Base-by-base conservation (phyloP, 2,329 filamentous ascomycete genomes). In the Dothistroma pini region DNA sequence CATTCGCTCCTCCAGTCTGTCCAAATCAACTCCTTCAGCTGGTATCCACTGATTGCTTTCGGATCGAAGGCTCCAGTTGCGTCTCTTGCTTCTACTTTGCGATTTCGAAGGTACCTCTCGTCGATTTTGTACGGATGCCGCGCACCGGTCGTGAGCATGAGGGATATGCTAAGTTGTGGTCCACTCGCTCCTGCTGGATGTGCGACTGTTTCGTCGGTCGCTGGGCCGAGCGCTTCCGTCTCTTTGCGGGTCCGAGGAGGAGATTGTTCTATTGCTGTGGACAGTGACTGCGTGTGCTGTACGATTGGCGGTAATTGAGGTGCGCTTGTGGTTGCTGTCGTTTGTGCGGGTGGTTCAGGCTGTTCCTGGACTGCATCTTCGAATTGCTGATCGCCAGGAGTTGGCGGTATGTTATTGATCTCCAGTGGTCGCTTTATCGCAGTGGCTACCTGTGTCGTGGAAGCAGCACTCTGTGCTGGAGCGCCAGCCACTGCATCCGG, bases 51-150 rank as follows among this genome's bases (percentile, higher is more conserved):
- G 77, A 97, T 91, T 72, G 88, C 90, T 73, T 91, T 93, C 0
- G 92, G 92, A 72, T 97, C 91, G 49, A 75, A 74, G 63, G 77
- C 81, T 34, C 86, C 86, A 61, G 83, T 81, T 10, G 81, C 84
- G 34, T 88, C 87, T 21, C 91, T 88, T 1, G 95, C 89, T 53
- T 84, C 84, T 57, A 96, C 90, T 68, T 89, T 90, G 62, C 91
- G 86, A 76, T 93, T 92, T 57, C 83, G 82, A 58, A 97, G 80
- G 71, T 97, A 97, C 72, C 86, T 90, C 71, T 90, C 89, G 75
- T 96, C 90, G 67, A 97, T 89, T 73, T 88, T 91, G 77, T 96
- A 96, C 0, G 92, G 91, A 76, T 97, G 92, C 64, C 92, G 84
- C 41, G 89, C 89, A 49, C 93, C 93, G 0, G 83, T 91, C 0